These are phyloP conservation scores for Fragaria ananassa DNA, from an alignment of 306 rosid species.

Conservation along the genomic window DNA sequence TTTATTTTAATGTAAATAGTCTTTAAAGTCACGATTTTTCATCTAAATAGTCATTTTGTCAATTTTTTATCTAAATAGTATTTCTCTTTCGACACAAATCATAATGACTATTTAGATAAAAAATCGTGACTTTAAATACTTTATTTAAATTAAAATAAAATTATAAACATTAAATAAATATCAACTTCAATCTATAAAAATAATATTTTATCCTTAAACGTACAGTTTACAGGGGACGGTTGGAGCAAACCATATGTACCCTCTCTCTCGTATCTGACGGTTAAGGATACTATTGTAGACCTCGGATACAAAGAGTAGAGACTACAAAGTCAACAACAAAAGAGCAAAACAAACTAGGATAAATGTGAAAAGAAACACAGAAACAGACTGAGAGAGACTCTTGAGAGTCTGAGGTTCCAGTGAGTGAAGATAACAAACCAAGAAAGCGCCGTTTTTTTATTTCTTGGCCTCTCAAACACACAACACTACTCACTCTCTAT, in stretches of 20 bases:
- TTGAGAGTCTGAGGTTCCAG: background rate
- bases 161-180: no score
- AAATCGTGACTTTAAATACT: no score
- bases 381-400: slow-evolving; percentile 7
- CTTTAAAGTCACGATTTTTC: no score
- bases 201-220: no score
- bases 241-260: slow-evolving; percentile 23
- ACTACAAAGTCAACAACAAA: background rate
- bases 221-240: background rate
- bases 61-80: no score
- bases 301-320: background rate
- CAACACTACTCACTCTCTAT: background rate
- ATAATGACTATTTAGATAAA: no score
- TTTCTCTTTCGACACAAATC: no score
- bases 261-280: slow-evolving; percentile 24
- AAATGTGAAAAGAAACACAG: background rate
- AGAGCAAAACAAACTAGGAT: background rate
- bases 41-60: no score
- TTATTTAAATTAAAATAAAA: no score
- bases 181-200: no score
- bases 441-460: slow-evolving; percentile 16
- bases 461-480: slow-evolving; percentile 1
- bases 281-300: background rate
- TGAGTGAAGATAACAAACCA: slow-evolving; percentile 17
- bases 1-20: no score